Evolutionary conservation across 176 grass and related monocot species (phyloP).

Genomic region (Avena insularis): DNA sequence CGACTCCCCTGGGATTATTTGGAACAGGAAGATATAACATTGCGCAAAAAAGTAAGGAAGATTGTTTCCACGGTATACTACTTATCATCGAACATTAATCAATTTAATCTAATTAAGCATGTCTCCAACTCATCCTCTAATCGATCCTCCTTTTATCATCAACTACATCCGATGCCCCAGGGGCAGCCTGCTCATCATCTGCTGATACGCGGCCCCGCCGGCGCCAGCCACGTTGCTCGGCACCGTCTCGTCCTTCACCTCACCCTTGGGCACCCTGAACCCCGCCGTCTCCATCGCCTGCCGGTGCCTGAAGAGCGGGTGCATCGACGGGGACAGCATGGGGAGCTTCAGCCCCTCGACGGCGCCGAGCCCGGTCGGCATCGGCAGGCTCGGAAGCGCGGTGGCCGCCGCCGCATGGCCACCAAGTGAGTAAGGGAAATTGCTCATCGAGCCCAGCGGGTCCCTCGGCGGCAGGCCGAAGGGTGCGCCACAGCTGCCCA

Average conservation of each 20-base stretch:
- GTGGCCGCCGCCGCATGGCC: slow-evolving; percentile 28
- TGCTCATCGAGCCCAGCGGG: slow-evolving; percentile 49
- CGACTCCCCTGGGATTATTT: background rate
- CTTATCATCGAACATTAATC: background rate
- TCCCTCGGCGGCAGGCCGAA: slow-evolving; percentile 53
- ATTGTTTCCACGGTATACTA: slow-evolving; percentile 39
- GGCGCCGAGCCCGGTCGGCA: slow-evolving; percentile 37
- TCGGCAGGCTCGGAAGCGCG: slow-evolving; percentile 49
- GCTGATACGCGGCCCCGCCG: slow-evolving; percentile 43
- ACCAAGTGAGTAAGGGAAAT: slow-evolving; percentile 49
- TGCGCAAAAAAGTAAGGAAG: background rate
- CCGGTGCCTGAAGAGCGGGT: slow-evolving; percentile 47
- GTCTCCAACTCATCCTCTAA: background rate
- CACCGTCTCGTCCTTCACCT: slow-evolving; percentile 39
- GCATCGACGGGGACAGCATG: slow-evolving; percentile 44
- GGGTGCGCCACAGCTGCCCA: slow-evolving; percentile 38
- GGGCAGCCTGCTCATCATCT: slow-evolving; percentile 58
- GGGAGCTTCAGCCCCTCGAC: slow-evolving; percentile 49
- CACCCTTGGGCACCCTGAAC: slow-evolving; percentile 49
- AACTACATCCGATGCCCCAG: slow-evolving; percentile 69
- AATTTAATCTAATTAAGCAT: slow-evolving; percentile 16
- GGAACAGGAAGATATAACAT: background rate
- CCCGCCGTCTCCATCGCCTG: slow-evolving; percentile 46
- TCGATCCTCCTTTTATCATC: slow-evolving; percentile 48
- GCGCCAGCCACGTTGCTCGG: background rate